phyloP scores from a whole-genome alignment of 1,139 yeast genomes.

The Eremothecium coryli region DNA sequence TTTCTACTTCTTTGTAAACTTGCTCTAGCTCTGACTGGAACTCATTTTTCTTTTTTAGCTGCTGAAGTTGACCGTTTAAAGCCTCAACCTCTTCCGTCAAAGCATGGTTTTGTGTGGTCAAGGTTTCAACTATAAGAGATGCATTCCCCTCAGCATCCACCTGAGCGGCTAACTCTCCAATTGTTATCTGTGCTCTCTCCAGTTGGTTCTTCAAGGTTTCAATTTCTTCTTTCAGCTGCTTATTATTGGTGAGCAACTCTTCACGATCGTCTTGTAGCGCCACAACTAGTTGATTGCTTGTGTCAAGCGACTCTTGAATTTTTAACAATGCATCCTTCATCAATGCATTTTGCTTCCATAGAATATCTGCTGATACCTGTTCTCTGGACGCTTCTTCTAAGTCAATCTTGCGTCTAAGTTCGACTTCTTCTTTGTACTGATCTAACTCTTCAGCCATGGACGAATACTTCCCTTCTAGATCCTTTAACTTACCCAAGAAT shows the following conservation, averaged over 20 bases:
- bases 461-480: constrained; percentile 34
- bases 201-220: constrained; percentile 24
- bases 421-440: constrained; percentile 40
- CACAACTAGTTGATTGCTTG: constrained; percentile 33
- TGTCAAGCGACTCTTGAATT: constrained; percentile 33
- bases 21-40: constrained; percentile 15
- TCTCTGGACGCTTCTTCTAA: constrained; percentile 16
- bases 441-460: constrained; percentile 36
- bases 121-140: constrained; percentile 20
- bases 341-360: constrained; percentile 31
- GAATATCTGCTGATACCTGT: constrained; percentile 22
- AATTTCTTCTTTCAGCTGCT: constrained; percentile 29
- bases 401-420: constrained; percentile 33
- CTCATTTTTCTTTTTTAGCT: constrained; percentile 24
- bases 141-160: constrained; percentile 11
- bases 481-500: constrained; percentile 30
- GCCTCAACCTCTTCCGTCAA: constrained; percentile 24
- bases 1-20: constrained; percentile 22
- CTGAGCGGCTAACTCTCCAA: constrained; percentile 9
- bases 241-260: constrained; percentile 30
- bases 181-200: constrained; percentile 3
- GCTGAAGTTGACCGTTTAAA: constrained; percentile 25
- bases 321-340: constrained; percentile 36
- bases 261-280: constrained; percentile 36
- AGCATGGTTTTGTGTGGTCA: constrained; percentile 13